A percentile compares a stretch with the other conserved stretches of the same genome.
phyloP scores from a whole-genome alignment of 225 moss, liverwort and hornwort species.

The Ulota crispa region DNA sequence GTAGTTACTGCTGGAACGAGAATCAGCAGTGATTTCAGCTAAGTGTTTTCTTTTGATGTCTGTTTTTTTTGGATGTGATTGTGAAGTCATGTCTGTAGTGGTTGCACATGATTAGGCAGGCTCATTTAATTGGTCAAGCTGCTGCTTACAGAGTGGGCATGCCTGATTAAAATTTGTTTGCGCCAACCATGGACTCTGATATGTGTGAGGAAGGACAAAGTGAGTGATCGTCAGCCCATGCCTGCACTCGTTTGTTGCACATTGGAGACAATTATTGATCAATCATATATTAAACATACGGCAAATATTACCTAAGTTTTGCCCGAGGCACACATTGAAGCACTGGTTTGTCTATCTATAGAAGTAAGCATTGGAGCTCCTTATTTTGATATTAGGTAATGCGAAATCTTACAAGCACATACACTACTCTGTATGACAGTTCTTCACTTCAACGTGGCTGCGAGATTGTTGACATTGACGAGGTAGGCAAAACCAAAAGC shows the following conservation, averaged over 20 bases:
- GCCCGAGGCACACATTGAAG: not conserved
- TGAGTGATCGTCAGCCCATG: not conserved
- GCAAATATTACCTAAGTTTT: not conserved
- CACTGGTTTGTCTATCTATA: not conserved
- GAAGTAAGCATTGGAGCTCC: not conserved
- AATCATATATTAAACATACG: not conserved
- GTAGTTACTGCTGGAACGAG: not conserved
- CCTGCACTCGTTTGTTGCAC: not conserved
- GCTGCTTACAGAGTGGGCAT: not conserved
- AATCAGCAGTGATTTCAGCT: not conserved
- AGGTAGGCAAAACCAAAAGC: constrained; percentile 58
- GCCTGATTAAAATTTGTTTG: not conserved
- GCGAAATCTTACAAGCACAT: not conserved
- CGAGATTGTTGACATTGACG: constrained; percentile 29
- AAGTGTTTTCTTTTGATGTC: not conserved
- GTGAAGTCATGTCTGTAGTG: not conserved
- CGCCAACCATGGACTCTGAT: not conserved
- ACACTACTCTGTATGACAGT: not conserved
- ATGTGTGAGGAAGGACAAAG: not conserved
- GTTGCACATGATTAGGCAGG: not conserved
- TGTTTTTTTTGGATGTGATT: not conserved
- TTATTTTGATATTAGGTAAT: not conserved
- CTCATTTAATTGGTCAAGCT: constrained; percentile 4
- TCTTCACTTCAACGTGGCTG: constrained; percentile 21
- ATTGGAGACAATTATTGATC: not conserved